These are phyloP conservation scores for Rhypophila decipiens DNA, from an alignment of 495 filamentous ascomycete genomes.

Conservation along the genomic window DNA sequence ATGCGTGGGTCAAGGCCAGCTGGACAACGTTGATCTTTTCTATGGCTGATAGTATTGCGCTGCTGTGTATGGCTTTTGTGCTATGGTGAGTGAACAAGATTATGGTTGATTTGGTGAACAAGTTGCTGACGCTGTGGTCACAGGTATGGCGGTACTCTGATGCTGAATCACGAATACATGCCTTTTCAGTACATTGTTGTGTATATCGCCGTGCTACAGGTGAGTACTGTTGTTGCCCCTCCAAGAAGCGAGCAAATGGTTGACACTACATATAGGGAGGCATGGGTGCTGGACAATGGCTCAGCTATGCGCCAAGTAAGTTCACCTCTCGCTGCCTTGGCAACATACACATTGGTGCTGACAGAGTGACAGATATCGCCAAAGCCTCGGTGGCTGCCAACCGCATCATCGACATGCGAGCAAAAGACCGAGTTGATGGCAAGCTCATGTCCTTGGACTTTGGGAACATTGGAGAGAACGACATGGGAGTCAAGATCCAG, in stretches of 20 bases:
- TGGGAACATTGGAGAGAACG: constrained; percentile 28
- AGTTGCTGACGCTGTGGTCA: not conserved
- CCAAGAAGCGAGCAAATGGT: not conserved
- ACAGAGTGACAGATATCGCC: constrained; percentile 40
- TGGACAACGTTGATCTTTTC: constrained; percentile 47
- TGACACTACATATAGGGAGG: constrained; percentile 27
- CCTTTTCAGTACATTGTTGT: constrained; percentile 46
- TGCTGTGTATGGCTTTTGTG: constrained; percentile 52
- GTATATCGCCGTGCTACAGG: constrained; percentile 41
- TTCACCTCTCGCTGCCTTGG: not conserved
- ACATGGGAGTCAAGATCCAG: constrained; percentile 47
- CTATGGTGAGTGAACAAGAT: constrained; percentile 43
- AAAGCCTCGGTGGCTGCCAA: constrained; percentile 52
- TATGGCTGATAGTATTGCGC: constrained; percentile 39
- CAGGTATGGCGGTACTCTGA: constrained; percentile 38
- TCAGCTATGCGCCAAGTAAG: constrained; percentile 44
- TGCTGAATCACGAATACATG: constrained; percentile 34
- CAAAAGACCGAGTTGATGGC: constrained; percentile 18
- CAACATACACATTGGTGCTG: constrained; percentile 5
- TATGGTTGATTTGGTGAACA: not conserved
- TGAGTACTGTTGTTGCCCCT: constrained; percentile 12
- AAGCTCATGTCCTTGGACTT: constrained; percentile 21
- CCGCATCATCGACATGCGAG: constrained; percentile 45
- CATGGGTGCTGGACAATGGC: constrained; percentile 38
- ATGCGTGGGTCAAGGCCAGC: constrained; percentile 46